Evolutionary conservation across 2,329 filamentous ascomycete genomes (phyloP), one percentile per base, ranked within the genome.

Genomic region (Cercospora zeina): DNA sequence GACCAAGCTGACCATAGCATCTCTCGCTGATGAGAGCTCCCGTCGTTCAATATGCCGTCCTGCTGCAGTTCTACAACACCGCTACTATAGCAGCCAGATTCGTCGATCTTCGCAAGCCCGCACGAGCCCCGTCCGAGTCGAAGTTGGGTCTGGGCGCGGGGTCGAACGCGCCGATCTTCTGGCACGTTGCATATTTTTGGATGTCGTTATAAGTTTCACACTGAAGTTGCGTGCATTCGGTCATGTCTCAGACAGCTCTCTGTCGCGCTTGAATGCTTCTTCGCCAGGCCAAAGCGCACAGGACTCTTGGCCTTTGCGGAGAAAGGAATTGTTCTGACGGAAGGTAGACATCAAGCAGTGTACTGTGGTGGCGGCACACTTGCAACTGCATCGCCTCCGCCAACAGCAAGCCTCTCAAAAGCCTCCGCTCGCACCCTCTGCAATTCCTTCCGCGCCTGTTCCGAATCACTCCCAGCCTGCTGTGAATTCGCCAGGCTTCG

Each of bases 401-500:
- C 39, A 19, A 63, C 65, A 36, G 63, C 65, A 39, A 72, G 39
- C 27, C 59, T 67, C 61, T 68, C 66, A 59, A 73, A 74, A 0
- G 70, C 70, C 64, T 74, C 68, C 9, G 67, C 70, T 49, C 71
- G 65, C 37, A 73, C 68, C 19, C 65, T 65, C 62, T 73, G 71
- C 64, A 73, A 58, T 61, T 72, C 68, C 45, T 39, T 42, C 27
- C 71, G 66, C 19, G 67, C 67, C 4, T 63, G 51, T 24, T 73
- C 67, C 42, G 73, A 42, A 30, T 64, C 59, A 10, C 36, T 54
- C 0, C 45, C 56, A 4, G 69, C 71, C 30, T 67, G 50, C 51
- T 63, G 61, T 45, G 67, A 50, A 49, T 63, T 61, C 19, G 79
- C 51, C 83, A 76, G 0, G 79, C 83, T 50, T 82, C 79, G 27